phyloP scores from a whole-genome alignment of 1,139 yeast genomes.

The Candida tetrigidarum region DNA sequence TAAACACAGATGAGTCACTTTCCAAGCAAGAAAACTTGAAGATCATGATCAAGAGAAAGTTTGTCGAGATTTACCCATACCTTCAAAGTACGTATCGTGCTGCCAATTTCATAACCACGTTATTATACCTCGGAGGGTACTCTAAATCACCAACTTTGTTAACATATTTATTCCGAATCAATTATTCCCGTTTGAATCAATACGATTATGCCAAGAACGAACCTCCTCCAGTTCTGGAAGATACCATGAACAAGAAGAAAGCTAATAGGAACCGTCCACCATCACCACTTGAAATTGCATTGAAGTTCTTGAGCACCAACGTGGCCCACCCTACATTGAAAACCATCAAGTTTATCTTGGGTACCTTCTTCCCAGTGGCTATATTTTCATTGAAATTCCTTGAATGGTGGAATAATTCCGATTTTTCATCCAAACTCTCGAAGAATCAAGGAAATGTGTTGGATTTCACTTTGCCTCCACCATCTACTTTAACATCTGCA shows the following conservation, averaged over 20 bases:
- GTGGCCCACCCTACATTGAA: constrained; percentile 47
- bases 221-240: constrained; percentile 20
- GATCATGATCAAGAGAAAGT: constrained; percentile 42
- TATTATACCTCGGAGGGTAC: constrained; percentile 70
- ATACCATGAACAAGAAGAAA: constrained; percentile 18
- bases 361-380: constrained; percentile 77
- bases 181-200: constrained; percentile 69
- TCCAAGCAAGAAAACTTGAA: constrained; percentile 32
- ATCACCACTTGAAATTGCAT: constrained; percentile 50
- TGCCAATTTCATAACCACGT: constrained; percentile 60
- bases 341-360: constrained; percentile 42
- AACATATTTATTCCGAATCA: constrained; percentile 65
- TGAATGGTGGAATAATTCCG: constrained; percentile 95
- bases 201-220: constrained; percentile 63
- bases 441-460: constrained; percentile 54
- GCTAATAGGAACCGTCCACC: constrained; percentile 51
- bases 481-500: constrained; percentile 33
- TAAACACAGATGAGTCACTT: constrained; percentile 35
- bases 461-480: constrained; percentile 60
- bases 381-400: constrained; percentile 83
- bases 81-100: constrained; percentile 52
- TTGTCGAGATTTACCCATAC: constrained; percentile 66
- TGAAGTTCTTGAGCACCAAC: constrained; percentile 31
- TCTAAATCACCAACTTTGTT: constrained; percentile 67
- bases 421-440: constrained; percentile 65